Base-by-base conservation (phyloP, 2,329 filamentous ascomycete species). In the Pyrenochaeta sp. region DNA sequence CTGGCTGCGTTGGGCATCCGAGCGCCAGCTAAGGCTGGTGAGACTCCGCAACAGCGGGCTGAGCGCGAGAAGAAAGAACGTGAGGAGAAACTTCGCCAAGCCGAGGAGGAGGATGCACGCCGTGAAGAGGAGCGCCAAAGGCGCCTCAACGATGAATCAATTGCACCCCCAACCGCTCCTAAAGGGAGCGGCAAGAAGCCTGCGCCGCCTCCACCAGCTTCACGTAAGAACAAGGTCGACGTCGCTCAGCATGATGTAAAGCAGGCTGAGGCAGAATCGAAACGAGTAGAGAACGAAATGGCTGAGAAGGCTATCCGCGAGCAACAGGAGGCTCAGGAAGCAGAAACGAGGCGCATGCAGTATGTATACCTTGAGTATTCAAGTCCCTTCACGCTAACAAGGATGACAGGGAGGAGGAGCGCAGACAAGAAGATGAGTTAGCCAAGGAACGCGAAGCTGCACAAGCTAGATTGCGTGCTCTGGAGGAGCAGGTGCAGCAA, bases 1-100 rank as follows among this genome's bases (percentile, higher is more conserved):
- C 86, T 99, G 71, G 95, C 95, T 59, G 94, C 94, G 46, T 86
- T 98, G 60, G 95, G 95, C 36, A 90, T 99, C 74, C 96, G 92
- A 77, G 88, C 92, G 30, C 90, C 91, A 5, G 83, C 84, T 19
- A 96, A 96, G 73, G 81, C 89, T 39, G 89, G 90, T 2, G 95
- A 99, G 80, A 91, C 88, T 30, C 82, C 93, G 34, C 86, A 90
- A 55, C 93, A 99, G 79, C 87, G 93, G 60, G 87, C 91, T 57
- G 95, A 98, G 74, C 91, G 95, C 28, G 95, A 99, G 78, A 89
- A 88, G 74, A 88, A 87, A 57, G 95, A 99, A 74, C 87, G 92
- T 51, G 93, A 95, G 62, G 91, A 95, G 39, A 93, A 95, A 70
- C 82, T 96, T 40, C 89, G 87, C 55, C 90, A 95, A 77, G 95